Percentiles rank a stretch among this genome's conserved stretches.
Evolutionary conservation across 129 eudicot genomes (phyloP).

Genomic region (Solidago caesia): DNA sequence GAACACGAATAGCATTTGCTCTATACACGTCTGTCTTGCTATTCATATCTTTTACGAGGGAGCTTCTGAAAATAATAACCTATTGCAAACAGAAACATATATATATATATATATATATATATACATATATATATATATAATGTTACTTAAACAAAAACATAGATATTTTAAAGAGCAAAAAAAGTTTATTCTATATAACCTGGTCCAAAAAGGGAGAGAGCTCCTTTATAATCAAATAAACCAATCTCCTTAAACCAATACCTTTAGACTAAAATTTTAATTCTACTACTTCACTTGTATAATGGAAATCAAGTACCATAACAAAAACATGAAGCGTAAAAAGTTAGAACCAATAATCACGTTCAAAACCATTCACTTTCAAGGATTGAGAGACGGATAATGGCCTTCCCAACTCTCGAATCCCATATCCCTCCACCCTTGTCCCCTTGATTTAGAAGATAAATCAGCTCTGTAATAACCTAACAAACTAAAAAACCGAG

Average conservation of each 20-base stretch:
- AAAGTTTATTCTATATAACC: slow-evolving; percentile 36
- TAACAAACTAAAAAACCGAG: slow-evolving; percentile 24
- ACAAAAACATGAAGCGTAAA: no score
- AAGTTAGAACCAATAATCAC: no score
- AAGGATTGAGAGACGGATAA: neutral
- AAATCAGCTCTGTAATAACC: slow-evolving; percentile 95
- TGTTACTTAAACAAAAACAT: slow-evolving; percentile 13
- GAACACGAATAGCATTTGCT: slow-evolving; percentile 95
- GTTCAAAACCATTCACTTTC: no score
- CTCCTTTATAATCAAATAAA: slow-evolving; percentile 81
- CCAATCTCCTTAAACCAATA: slow-evolving; percentile 86
- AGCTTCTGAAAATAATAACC: slow-evolving; percentile 96
- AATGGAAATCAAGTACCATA: no score
- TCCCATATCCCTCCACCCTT: neutral
- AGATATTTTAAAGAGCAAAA: slow-evolving; percentile 5
- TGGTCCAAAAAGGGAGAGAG: slow-evolving; percentile 84
- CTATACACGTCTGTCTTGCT: slow-evolving; percentile 95
- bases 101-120: neutral
- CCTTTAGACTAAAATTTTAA: slow-evolving; percentile 46
- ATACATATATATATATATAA: neutral
- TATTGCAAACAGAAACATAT: slow-evolving; percentile 22
- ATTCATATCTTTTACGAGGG: slow-evolving; percentile 97
- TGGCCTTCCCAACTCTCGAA: no score
- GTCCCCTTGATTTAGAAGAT: slow-evolving; percentile 95
- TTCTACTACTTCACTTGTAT: no score